phyloP scores from a whole-genome alignment of 2,329 filamentous ascomycete species.

The Aspergillus felis region DNA sequence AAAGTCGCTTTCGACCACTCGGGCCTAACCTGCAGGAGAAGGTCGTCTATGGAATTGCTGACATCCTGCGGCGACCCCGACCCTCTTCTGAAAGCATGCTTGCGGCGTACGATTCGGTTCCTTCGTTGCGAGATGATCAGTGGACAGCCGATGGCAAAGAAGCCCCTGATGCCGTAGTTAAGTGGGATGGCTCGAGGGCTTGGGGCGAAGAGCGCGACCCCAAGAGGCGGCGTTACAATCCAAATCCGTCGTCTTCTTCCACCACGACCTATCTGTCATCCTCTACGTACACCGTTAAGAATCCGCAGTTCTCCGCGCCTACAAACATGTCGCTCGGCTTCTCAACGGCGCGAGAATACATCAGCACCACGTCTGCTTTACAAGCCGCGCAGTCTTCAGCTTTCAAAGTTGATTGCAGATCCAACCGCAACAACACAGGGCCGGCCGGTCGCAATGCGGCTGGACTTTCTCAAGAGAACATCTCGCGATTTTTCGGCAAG shows the following conservation, averaged over 20 bases:
- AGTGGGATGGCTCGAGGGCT: slow-evolving; percentile 35
- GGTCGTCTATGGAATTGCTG: slow-evolving; percentile 63
- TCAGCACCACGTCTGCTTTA: slow-evolving; percentile 28
- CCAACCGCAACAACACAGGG: slow-evolving; percentile 23
- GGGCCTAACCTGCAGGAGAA: slow-evolving; percentile 67
- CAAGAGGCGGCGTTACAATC: slow-evolving; percentile 28
- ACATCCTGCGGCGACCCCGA: slow-evolving; percentile 63
- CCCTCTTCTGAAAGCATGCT: slow-evolving; percentile 56
- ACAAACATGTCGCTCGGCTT: slow-evolving; percentile 53
- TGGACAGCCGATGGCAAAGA: slow-evolving; percentile 64
- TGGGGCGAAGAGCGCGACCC: slow-evolving; percentile 20
- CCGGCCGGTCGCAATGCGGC: slow-evolving; percentile 34
- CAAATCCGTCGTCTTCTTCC: slow-evolving; percentile 8
- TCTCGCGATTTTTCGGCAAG: slow-evolving; percentile 49
- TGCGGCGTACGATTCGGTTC: slow-evolving; percentile 35
- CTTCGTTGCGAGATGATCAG: slow-evolving; percentile 60
- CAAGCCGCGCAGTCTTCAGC: slow-evolving; percentile 7
- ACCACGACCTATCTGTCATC: slow-evolving; percentile 31
- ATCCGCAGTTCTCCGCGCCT: slow-evolving; percentile 36
- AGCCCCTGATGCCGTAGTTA: slow-evolving; percentile 28
- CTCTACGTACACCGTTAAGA: slow-evolving; percentile 61
- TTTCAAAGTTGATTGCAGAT: slow-evolving; percentile 27
- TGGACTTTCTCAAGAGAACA: slow-evolving; percentile 47
- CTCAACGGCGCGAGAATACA: slow-evolving; percentile 58
- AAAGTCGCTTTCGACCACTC: slow-evolving; percentile 52